phyloP scores from a whole-genome alignment of 2,329 filamentous ascomycete genomes.

The Fusarium longipes region DNA sequence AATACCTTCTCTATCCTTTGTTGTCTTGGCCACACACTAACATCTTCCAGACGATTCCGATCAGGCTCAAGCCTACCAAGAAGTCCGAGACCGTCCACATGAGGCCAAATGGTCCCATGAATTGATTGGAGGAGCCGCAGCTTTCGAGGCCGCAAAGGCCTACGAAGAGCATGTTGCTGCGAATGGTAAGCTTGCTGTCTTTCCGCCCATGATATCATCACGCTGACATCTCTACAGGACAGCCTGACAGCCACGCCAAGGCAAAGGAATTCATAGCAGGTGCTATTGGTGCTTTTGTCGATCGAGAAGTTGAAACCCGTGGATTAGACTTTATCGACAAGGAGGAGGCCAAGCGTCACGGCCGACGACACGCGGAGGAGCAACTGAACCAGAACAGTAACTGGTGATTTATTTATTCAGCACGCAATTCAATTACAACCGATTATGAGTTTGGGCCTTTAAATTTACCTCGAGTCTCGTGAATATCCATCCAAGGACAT shows the following conservation, averaged over 20 bases:
- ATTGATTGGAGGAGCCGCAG: constrained; percentile 48
- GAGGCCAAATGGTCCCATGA: constrained; percentile 49
- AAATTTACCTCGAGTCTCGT: too few species aligned
- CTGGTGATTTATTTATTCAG: not conserved
- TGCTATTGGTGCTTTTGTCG: constrained; percentile 48
- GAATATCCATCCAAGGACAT: too few species aligned
- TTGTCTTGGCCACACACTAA: not conserved
- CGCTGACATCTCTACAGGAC: constrained; percentile 28
- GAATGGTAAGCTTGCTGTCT: constrained; percentile 34
- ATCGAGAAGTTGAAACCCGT: constrained; percentile 48
- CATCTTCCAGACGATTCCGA: constrained; percentile 35
- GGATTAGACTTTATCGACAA: constrained; percentile 46
- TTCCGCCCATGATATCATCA: not conserved
- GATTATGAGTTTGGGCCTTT: too few species aligned
- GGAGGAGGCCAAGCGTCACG: constrained; percentile 48
- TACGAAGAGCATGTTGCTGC: constrained; percentile 47
- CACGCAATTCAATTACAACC: too few species aligned
- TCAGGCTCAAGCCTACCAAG: constrained; percentile 43
- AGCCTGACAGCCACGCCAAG: constrained; percentile 44
- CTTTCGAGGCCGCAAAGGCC: constrained; percentile 48
- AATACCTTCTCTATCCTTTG: not conserved
- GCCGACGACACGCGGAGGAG: constrained; percentile 41
- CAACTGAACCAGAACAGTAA: constrained; percentile 34
- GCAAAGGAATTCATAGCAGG: constrained; percentile 49
- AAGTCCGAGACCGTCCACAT: constrained; percentile 43